phyloP scores from a whole-genome alignment of 495 filamentous ascomycete species.

The Xylaria venustula region DNA sequence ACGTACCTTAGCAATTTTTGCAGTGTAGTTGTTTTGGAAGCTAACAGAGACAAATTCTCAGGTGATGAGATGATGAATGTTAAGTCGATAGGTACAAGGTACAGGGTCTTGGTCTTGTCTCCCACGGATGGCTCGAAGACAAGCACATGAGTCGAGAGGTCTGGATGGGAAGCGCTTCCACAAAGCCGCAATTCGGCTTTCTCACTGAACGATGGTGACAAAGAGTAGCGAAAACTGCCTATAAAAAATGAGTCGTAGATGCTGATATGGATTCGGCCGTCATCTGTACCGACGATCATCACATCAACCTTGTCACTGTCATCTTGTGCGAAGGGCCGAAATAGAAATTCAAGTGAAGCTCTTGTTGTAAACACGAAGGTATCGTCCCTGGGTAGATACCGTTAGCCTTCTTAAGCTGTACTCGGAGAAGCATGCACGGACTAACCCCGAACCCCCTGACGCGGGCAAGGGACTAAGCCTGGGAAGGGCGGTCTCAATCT shows the following conservation, averaged over 20 bases:
- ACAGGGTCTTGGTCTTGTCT: conserved; percentile 37
- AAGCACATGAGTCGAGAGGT: conserved; percentile 74
- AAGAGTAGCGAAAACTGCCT: conserved; percentile 57
- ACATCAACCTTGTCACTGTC: conserved; percentile 76
- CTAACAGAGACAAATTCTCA: conserved; percentile 74
- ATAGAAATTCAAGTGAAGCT: conserved; percentile 67
- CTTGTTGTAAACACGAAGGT: conserved; percentile 65
- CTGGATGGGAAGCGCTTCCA: conserved; percentile 68
- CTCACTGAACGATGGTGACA: conserved; percentile 20
- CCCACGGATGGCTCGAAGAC: conserved; percentile 45
- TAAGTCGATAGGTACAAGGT: conserved; percentile 76
- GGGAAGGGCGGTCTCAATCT: conserved; percentile 76
- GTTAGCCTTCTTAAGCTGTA: conserved; percentile 15
- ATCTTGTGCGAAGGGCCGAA: conserved; percentile 59
- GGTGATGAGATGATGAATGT: conserved; percentile 78
- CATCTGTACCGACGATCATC: conserved; percentile 72
- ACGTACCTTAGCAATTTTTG: conserved; percentile 85
- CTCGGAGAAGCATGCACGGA: neutral
- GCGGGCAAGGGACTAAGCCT: conserved; percentile 69
- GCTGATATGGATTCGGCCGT: conserved; percentile 76
- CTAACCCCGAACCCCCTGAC: conserved; percentile 58
- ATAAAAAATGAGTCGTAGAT: conserved; percentile 91
- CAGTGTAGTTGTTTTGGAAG: conserved; percentile 81
- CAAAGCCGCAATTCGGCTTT: conserved; percentile 39
- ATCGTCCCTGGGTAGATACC: conserved; percentile 54